Evolutionary conservation across 2,329 filamentous ascomycete species (phyloP).

Genomic region (Aspergillus sp.): DNA sequence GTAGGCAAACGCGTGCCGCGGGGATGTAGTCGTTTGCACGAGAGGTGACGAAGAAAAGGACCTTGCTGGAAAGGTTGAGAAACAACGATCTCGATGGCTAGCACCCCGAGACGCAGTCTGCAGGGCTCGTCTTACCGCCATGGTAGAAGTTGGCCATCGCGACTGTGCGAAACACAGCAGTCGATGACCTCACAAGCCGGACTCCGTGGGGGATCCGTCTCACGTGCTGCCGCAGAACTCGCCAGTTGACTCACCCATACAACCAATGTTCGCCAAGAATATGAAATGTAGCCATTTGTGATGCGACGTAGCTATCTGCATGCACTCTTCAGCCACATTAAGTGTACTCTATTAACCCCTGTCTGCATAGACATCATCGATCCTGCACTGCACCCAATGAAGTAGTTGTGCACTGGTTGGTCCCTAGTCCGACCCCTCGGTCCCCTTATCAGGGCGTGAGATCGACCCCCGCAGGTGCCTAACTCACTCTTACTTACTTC

Average conservation of each 20-base stretch:
- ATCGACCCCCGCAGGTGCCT: no score
- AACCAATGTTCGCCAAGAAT: no score
- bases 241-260: neutral
- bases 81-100: slow-evolving; percentile 2
- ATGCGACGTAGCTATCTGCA: no score
- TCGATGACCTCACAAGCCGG: slow-evolving; percentile 9
- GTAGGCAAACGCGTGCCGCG: slow-evolving; percentile 50
- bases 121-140: slow-evolving; percentile 24
- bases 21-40: slow-evolving; percentile 41
- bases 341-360: no score
- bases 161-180: neutral
- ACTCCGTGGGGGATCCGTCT: neutral
- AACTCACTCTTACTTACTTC: neutral
- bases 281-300: no score
- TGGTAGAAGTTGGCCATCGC: slow-evolving; percentile 26
- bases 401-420: no score
- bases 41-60: slow-evolving; percentile 23
- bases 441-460: no score
- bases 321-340: no score
- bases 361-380: no score
- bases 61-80: slow-evolving; percentile 1
- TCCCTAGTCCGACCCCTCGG: no score
- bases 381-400: no score
- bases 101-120: slow-evolving; percentile 15
- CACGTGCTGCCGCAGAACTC: neutral